These are phyloP conservation scores for Nemophila menziesii DNA, from an alignment of 257 asterid genomes.

Conservation along the genomic window DNA sequence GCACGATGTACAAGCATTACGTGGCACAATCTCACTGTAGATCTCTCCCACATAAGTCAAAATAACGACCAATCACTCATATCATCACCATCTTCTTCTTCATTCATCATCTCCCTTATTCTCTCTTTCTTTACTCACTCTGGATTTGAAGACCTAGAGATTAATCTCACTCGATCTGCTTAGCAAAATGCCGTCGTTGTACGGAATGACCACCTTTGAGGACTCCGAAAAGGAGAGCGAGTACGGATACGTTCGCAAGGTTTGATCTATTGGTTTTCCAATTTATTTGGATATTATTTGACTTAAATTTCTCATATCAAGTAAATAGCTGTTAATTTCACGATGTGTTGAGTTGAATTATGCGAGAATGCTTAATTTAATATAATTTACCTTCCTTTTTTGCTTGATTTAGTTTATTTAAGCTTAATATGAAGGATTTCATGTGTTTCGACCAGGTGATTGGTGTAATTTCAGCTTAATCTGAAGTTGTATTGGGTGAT, in stretches of 20 bases:
- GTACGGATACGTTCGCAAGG: slow-evolving; percentile 98
- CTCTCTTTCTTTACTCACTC: too few relatives aligned
- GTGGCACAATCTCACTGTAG: too few relatives aligned
- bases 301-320: too few relatives aligned
- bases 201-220: slow-evolving; percentile 88
- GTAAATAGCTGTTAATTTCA: background rate
- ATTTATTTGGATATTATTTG: background rate
- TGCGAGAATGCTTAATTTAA: background rate
- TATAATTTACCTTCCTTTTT: too few relatives aligned
- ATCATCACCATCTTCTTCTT: background rate
- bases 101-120: background rate
- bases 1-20: too few relatives aligned
- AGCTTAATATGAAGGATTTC: too few relatives aligned
- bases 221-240: slow-evolving; percentile 99
- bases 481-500: background rate
- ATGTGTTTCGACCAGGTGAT: background rate
- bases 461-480: background rate
- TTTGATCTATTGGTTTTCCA: slow-evolving; percentile 12
- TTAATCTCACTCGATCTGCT: background rate
- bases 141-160: background rate
- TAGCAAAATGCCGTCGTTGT: slow-evolving; percentile 49
- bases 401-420: too few relatives aligned
- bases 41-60: too few relatives aligned
- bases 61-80: too few relatives aligned
- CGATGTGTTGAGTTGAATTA: background rate